Evolutionary conservation across 2,329 filamentous ascomycete species (phyloP).

Genomic region (Fusarium aywerte): DNA sequence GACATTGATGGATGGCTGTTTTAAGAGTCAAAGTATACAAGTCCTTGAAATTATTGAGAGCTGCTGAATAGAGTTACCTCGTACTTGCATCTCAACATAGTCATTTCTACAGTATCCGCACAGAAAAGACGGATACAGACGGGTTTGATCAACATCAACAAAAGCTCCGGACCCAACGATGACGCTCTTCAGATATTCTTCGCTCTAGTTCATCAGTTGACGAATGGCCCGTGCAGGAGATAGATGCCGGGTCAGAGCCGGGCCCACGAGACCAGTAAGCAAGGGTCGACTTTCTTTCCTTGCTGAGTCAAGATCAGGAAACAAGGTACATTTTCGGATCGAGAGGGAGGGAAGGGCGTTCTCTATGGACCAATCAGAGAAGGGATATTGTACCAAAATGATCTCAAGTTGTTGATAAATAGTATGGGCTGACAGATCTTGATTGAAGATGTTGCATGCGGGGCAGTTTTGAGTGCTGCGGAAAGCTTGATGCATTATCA

Average conservation of each 20-base stretch:
- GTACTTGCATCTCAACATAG: constrained; percentile 8
- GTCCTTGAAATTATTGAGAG: background rate
- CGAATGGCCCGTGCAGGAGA: constrained; percentile 40
- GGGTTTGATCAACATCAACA: constrained; percentile 11
- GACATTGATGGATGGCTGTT: constrained; percentile 25
- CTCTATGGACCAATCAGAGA: constrained; percentile 38
- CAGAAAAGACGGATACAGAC: constrained; percentile 7
- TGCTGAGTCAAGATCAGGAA: constrained; percentile 41
- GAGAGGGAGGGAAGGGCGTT: background rate
- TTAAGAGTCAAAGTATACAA: constrained; percentile 12
- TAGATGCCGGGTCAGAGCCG: constrained; percentile 26
- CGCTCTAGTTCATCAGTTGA: constrained; percentile 13
- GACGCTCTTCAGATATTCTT: constrained; percentile 29
- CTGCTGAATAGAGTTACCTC: background rate
- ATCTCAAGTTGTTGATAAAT: constrained; percentile 26
- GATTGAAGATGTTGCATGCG: constrained; percentile 15
- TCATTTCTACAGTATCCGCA: background rate
- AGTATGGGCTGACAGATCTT: constrained; percentile 29
- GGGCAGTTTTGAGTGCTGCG: background rate
- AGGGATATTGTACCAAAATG: constrained; percentile 31
- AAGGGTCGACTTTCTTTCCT: constrained; percentile 20
- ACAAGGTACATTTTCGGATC: constrained; percentile 37
- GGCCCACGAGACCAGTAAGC: constrained; percentile 1
- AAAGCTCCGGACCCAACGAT: constrained; percentile 35
- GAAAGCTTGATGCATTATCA: background rate